Conservation (phyloP, 768 basidiomycete species). For the Boletus rubroflammeus region DNA sequence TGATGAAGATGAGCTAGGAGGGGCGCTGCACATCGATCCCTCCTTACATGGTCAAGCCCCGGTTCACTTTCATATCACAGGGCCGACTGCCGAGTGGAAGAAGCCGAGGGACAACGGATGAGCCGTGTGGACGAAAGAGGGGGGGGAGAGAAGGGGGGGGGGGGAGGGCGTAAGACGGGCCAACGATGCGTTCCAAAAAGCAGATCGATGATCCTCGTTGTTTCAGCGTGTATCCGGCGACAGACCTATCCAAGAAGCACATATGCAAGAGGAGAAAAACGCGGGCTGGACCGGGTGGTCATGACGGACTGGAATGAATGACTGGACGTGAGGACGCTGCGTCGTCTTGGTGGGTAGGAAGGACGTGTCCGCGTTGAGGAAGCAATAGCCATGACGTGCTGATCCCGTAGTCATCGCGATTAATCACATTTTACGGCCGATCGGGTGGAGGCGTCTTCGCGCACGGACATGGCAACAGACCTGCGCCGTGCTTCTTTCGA, state of each 20-base stretch:
- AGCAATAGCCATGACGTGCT: neutral
- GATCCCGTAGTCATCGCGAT: slow-evolving; percentile 18
- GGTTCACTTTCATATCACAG: neutral
- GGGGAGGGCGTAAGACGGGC: slow-evolving; percentile 1
- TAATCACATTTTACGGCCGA: slow-evolving; percentile 1
- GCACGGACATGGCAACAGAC: slow-evolving; percentile 8
- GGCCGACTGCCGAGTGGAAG: slow-evolving; percentile 4
- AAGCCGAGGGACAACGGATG: neutral
- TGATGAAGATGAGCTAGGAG: slow-evolving; percentile 3
- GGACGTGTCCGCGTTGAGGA: neutral
- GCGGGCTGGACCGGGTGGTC: neutral
- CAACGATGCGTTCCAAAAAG: neutral
- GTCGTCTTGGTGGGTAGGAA: neutral
- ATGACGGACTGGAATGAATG: neutral
- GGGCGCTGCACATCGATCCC: neutral
- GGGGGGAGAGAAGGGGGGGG: neutral
- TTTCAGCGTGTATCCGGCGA: slow-evolving; percentile 8
- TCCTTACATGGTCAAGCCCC: slow-evolving; percentile 1
- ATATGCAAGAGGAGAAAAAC: neutral
- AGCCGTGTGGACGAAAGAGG: slow-evolving; percentile 2
- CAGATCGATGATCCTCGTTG: slow-evolving; percentile 17
- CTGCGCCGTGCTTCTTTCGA: neutral
- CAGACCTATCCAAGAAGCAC: neutral
- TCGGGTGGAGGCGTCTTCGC: neutral
- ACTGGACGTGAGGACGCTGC: neutral